A percentile compares a stretch with the other conserved stretches of the same genome.
Evolutionary conservation across 345 rosid species (phyloP).

Genomic region (Nasturtium officinale): DNA sequence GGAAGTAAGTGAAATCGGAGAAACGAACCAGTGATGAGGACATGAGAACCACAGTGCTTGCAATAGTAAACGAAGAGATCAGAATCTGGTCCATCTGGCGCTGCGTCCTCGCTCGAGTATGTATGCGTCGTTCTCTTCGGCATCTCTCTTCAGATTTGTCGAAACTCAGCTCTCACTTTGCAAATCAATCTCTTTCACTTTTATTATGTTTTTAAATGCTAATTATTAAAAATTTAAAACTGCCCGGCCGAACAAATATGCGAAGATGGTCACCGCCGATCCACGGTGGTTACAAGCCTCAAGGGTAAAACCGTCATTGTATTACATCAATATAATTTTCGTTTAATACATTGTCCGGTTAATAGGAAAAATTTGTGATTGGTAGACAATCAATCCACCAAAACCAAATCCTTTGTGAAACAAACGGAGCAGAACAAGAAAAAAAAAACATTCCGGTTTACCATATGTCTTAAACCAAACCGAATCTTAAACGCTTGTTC

Average conservation of each 20-base stretch:
- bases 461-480: background rate
- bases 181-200: background rate
- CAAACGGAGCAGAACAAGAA: background rate
- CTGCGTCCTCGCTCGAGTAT: conserved; percentile 99
- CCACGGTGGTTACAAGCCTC: conserved; percentile 4
- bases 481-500: background rate
- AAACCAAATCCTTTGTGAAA: conserved; percentile 1
- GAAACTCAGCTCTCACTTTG: background rate
- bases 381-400: background rate
- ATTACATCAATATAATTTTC: background rate
- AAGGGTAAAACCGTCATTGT: background rate
- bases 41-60: conserved; percentile 96
- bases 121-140: conserved; percentile 99
- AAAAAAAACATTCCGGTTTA: conserved; percentile 4
- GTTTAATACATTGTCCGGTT: background rate
- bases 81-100: conserved; percentile 92
- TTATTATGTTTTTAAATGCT: background rate
- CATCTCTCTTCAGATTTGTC: conserved; percentile 48
- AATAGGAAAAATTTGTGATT: background rate
- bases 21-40: conserved; percentile 88
- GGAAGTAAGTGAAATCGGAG: conserved; percentile 17
- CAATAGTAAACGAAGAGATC: conserved; percentile 99
- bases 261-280: background rate
- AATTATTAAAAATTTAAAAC: background rate
- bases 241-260: background rate